Percentiles rank a stretch among this genome's conserved stretches.
Evolutionary conservation across 352 stramenopile genomes (phyloP).

Genomic region (Phytophthora rubi): DNA sequence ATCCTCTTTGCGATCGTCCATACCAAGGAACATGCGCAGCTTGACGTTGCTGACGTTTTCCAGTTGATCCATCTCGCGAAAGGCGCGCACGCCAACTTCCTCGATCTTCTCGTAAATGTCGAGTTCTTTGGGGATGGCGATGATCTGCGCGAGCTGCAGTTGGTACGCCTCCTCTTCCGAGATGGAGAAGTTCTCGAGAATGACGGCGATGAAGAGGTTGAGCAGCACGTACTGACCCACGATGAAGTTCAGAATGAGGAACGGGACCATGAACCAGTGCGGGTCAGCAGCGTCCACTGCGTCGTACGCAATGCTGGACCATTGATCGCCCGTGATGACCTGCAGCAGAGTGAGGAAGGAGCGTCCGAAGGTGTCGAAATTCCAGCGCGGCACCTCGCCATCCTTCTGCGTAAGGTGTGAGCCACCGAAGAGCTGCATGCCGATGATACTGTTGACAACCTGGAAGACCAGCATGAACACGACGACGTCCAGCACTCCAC

Average conservation of each 20-base stretch:
- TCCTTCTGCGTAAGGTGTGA: slow-evolving; percentile 45
- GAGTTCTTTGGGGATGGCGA: slow-evolving; percentile 82
- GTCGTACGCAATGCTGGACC: slow-evolving; percentile 80
- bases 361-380: slow-evolving; percentile 76
- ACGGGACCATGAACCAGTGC: slow-evolving; percentile 75
- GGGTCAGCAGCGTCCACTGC: slow-evolving; percentile 70
- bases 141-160: slow-evolving; percentile 83
- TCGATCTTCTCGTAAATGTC: slow-evolving; percentile 87
- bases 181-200: slow-evolving; percentile 85
- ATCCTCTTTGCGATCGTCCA: slow-evolving; percentile 50
- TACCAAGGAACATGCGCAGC: slow-evolving; percentile 74
- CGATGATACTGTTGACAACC: slow-evolving; percentile 76
- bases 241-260: slow-evolving; percentile 81
- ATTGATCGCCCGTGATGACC: slow-evolving; percentile 81
- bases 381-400: slow-evolving; percentile 68
- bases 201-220: slow-evolving; percentile 86
- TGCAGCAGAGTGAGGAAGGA: slow-evolving; percentile 81
- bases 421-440: slow-evolving; percentile 82
- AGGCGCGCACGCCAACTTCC: slow-evolving; percentile 75
- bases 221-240: slow-evolving; percentile 80
- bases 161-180: slow-evolving; percentile 85
- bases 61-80: slow-evolving; percentile 79
- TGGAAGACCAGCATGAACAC: slow-evolving; percentile 81
- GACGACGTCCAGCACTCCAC: slow-evolving; percentile 77
- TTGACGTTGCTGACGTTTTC: slow-evolving; percentile 87